Percentiles rank a stretch among this genome's conserved stretches.
phyloP scores from a whole-genome alignment of 768 basidiomycete species.

The Holtermanniella nyarrowii region DNA sequence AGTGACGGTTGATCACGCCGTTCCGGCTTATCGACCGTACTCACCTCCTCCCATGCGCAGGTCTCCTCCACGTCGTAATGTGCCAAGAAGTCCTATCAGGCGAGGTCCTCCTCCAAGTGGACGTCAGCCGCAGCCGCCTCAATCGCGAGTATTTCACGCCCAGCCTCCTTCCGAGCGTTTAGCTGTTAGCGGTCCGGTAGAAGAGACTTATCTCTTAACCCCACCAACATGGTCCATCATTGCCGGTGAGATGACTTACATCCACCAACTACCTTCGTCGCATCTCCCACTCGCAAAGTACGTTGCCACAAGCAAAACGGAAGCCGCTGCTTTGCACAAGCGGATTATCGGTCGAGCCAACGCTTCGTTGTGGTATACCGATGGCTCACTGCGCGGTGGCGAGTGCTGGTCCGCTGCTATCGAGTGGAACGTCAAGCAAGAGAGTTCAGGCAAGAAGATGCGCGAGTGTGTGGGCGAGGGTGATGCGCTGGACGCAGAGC shows the following conservation, averaged over 20 bases:
- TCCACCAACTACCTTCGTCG: constrained; percentile 24
- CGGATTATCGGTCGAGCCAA: constrained; percentile 17
- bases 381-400: constrained; percentile 29
- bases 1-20: neutral
- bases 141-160: too few species aligned
- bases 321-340: constrained; percentile 25
- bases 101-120: too few species aligned
- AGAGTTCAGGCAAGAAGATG: constrained; percentile 30
- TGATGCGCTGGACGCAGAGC: constrained; percentile 34
- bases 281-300: constrained; percentile 32
- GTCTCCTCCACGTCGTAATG: neutral
- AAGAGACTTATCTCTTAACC: constrained; percentile 9
- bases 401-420: constrained; percentile 39
- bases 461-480: constrained; percentile 27
- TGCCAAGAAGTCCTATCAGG: neutral
- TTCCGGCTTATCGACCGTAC: neutral
- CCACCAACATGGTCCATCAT: constrained; percentile 18
- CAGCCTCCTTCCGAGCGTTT: neutral
- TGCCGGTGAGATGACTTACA: constrained; percentile 16
- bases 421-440: constrained; percentile 31
- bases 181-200: neutral
- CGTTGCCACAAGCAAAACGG: constrained; percentile 21
- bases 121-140: too few species aligned
- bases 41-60: neutral
- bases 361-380: constrained; percentile 29